Conservation (phyloP, 2,329 filamentous ascomycete species). For the Ophiocordyceps camponoti-rufipedis region DNA sequence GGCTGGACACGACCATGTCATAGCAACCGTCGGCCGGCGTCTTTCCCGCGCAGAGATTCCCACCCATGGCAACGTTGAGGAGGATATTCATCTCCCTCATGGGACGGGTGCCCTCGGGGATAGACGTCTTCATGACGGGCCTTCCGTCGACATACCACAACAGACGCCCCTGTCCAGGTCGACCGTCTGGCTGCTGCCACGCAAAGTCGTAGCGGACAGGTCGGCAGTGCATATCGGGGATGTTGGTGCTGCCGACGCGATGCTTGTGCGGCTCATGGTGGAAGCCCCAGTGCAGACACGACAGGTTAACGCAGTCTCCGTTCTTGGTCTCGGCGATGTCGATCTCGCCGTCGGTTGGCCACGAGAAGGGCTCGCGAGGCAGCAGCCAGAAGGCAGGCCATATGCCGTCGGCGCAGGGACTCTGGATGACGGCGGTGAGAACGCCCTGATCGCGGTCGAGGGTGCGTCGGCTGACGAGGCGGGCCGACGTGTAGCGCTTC, state of each 20-base stretch:
- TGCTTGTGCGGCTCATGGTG: conserved; percentile 37
- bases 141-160: conserved; percentile 41
- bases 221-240: conserved; percentile 26
- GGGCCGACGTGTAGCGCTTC: conserved; percentile 33
- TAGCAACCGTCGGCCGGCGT: conserved; percentile 33
- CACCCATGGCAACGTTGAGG: conserved; percentile 44
- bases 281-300: conserved; percentile 41
- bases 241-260: conserved; percentile 30
- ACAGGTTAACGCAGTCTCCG: conserved; percentile 33
- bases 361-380: conserved; percentile 36
- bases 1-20: conserved; percentile 33
- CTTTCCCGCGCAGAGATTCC: conserved; percentile 35
- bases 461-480: conserved; percentile 32
- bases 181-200: conserved; percentile 29
- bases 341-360: conserved; percentile 40
- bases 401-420: conserved; percentile 35
- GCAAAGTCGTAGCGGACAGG: conserved; percentile 35
- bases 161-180: conserved; percentile 25
- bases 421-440: conserved; percentile 28
- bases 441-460: conserved; percentile 31
- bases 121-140: conserved; percentile 35
- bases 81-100: conserved; percentile 37
- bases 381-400: conserved; percentile 47
- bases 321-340: conserved; percentile 47
- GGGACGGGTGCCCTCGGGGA: conserved; percentile 31